Base-by-base conservation (phyloP, 2,329 filamentous ascomycete species). In the Cytospora piceae region DNA sequence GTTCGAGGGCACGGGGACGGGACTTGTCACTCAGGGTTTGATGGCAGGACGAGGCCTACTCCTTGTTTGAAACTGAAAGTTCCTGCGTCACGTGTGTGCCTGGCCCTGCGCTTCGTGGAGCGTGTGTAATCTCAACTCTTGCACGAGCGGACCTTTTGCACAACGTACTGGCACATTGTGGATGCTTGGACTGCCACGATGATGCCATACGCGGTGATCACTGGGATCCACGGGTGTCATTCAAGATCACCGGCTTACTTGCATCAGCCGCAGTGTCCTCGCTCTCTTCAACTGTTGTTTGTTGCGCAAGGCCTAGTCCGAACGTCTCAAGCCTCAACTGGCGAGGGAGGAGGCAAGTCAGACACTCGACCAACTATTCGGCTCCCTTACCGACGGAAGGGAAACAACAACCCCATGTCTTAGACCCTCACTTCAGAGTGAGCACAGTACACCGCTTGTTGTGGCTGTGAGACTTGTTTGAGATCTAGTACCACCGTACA, bases 341-440 rank as follows among this genome's bases (percentile, higher is more conserved):
- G n/a, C 46, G 24, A 49, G 46, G 46, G 46, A 49, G 46, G 12
- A 49, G 46, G 46, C 11, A 49, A 22, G n/a, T 24, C 46, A 49
- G 46, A 49, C n/a, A 49, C 46, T 24, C 39, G 46, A 49, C n/a
- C n/a, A 24, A 49, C 46, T 14, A 49, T 49, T 49, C 46, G 46
- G 46, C 46, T 49, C n/a, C 46, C 46, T 49, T 24, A 49, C 46
- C 46, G 46, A 24, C n/a, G 46, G 46, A 49, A 49, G 46, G 46
- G 46, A 49, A 49, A 20, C 46, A 24, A 24, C 11, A 24, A 24
- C 3, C n/a, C 46, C 46, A 4, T 49, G 46, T 49, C 46, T 49
- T 49, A 49, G 46, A 49, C 46, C 12, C 17, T 49, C 46, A 49
- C 22, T 49, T 49, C n/a, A 24, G 46, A 24, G n/a, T 49, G 46